phyloP scores from a whole-genome alignment of 2,329 filamentous ascomycete genomes.

The Ophiostoma sp. region DNA sequence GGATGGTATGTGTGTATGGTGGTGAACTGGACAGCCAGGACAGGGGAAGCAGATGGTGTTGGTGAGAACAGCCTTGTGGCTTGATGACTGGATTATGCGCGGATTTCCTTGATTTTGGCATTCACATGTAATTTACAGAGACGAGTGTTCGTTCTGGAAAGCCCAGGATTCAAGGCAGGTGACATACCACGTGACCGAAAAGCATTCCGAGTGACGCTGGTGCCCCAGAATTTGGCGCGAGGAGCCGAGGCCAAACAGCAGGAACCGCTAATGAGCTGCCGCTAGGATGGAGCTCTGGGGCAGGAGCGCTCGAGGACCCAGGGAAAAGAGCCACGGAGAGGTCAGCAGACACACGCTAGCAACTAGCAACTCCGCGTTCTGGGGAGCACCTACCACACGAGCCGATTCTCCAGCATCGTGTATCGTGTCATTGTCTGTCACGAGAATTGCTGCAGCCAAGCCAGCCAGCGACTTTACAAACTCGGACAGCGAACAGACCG shows the following conservation, averaged over 20 bases:
- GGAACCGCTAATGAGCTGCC: conserved; percentile 21
- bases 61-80: background rate
- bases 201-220: background rate
- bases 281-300: conserved; percentile 17
- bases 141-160: background rate
- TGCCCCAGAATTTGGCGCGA: conserved; percentile 17
- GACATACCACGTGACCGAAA: background rate
- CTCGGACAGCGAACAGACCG: background rate
- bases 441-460: background rate
- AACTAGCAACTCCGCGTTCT: conserved; percentile 11
- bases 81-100: background rate
- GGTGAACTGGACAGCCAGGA: background rate
- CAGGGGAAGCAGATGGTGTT: background rate
- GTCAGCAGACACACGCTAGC: conserved; percentile 1
- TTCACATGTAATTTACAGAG: background rate
- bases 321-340: conserved; percentile 18
- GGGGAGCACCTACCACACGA: conserved; percentile 10
- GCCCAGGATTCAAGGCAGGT: background rate
- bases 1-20: background rate
- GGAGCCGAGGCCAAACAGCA: conserved; percentile 23
- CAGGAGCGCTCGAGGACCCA: background rate
- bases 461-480: background rate
- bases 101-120: conserved; percentile 1
- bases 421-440: conserved; percentile 6
- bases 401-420: conserved; percentile 14